These are phyloP conservation scores for Xerophyta viscosa DNA, from an alignment of 106 monocot species.

Conservation along the genomic window DNA sequence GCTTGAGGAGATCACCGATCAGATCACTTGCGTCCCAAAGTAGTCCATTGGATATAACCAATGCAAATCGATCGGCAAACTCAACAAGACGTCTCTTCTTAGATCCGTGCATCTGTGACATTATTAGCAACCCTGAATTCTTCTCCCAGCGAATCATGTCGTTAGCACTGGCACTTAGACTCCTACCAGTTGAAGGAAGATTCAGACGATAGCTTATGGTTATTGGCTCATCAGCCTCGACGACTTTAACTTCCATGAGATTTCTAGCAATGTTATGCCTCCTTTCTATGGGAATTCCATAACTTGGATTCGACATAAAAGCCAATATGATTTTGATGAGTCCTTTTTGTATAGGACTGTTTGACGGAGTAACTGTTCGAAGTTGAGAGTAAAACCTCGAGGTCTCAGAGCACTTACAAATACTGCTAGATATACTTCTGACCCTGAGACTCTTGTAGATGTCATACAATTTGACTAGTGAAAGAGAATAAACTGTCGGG, in stretches of 20 bases:
- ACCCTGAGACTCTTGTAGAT: not conserved
- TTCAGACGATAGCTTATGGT: not conserved
- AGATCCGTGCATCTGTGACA: not conserved
- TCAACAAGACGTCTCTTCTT: not conserved
- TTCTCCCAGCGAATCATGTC: constrained; percentile 3
- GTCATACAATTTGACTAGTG: not conserved
- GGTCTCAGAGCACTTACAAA: not conserved
- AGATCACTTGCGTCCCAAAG: not conserved
- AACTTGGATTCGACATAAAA: not conserved
- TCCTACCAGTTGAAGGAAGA: not conserved
- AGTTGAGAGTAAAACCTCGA: not conserved
- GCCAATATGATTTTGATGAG: not conserved
- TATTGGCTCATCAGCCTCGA: not conserved
- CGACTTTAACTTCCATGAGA: not conserved
- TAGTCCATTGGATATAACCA: not conserved
- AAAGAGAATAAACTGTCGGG: not conserved
- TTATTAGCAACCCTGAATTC: not conserved
- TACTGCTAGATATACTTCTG: not conserved
- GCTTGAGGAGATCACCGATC: too few relatives aligned
- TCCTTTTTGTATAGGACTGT: not conserved
- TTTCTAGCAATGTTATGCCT: not conserved
- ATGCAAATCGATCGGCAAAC: not conserved
- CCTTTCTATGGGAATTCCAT: constrained; percentile 1
- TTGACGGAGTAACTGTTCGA: not conserved
- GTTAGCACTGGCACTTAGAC: not conserved